Base-by-base conservation (phyloP, 148 eudicot species). In the Silene conica region DNA sequence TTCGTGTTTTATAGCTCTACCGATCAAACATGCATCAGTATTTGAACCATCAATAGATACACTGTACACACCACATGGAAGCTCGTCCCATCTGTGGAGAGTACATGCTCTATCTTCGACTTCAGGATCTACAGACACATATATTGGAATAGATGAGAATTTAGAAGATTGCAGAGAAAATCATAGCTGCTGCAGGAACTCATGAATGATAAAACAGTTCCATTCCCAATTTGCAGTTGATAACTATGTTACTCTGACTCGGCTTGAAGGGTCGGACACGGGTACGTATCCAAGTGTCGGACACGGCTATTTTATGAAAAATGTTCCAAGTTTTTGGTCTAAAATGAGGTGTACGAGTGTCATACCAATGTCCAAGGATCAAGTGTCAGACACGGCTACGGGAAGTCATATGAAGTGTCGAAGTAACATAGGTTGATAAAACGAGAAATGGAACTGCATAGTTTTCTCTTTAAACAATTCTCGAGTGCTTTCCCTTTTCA, bases 41-140 rank as follows among this genome's bases (percentile, higher is more conserved):
- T 78, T 63, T 62, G 83, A 66, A 83, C 78, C 72, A 71, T 73
- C 71, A 59, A 89, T 69, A 26, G 73, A 74, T 22, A 92, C 20
- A 72, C 97, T 92, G 76, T 92, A 92, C 31, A 96, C 80, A 65
- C 96, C 99, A 84, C 99, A 96, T 11, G 89, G 87, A 64, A 96
- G 95, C 89, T 96, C 99, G 82, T 92, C 96, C 97, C 99, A 96
- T 79, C 82, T 89, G 79, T 80, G 80, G 66, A 65, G 38, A 73
- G 77, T 83, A 77, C 73, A 74, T 68, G 60, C 82, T 81, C 82
- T 75, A 26, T 71, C 34, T 78, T 83, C 88, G 75, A 77, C 82
- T 83, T 80, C 84, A 79, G 80, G 20, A 74, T 84, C 92, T 90
- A 80, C 60, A 66, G 62, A 80, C 70, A 71, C 16, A 28, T 70